These are phyloP conservation scores for Tuctoria greenei DNA, from an alignment of 176 grass and related monocot genomes.

Conservation along the genomic window DNA sequence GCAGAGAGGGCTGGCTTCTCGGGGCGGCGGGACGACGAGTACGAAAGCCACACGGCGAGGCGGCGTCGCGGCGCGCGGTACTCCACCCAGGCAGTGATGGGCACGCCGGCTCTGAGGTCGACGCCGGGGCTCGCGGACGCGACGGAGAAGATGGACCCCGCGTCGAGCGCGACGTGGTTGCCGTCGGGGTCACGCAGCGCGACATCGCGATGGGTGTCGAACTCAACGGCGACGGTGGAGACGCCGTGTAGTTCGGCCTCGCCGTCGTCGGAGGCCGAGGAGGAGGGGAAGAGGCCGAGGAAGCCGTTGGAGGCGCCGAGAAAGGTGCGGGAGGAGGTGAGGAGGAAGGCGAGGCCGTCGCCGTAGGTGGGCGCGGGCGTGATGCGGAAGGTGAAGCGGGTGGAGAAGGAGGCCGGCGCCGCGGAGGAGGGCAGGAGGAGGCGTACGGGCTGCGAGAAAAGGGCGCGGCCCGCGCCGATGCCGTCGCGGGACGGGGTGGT, in stretches of 20 bases:
- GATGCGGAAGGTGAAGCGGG: constrained; percentile 64
- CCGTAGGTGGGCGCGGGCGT: constrained; percentile 42
- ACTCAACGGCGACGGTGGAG: constrained; percentile 49
- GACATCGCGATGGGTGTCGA: constrained; percentile 51
- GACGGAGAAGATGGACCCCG: constrained; percentile 56
- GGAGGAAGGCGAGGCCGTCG: constrained; percentile 55
- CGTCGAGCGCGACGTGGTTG: constrained; percentile 66
- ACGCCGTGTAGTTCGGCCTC: constrained; percentile 34
- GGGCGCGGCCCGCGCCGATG: constrained; percentile 40
- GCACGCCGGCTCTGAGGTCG: constrained; percentile 49
- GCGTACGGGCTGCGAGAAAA: constrained; percentile 57
- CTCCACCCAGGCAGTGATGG: constrained; percentile 64
- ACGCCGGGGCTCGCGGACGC: constrained; percentile 39
- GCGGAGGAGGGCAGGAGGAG: constrained; percentile 38
- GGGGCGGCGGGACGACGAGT: constrained; percentile 41
- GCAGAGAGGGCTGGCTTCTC: constrained; percentile 44
- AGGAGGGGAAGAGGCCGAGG: constrained; percentile 53
- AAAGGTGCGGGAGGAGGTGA: constrained; percentile 54
- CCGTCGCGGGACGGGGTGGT: constrained; percentile 36
- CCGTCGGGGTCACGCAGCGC: constrained; percentile 54
- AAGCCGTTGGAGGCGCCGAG: constrained; percentile 48
- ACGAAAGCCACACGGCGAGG: constrained; percentile 54
- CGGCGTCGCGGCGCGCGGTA: constrained; percentile 35
- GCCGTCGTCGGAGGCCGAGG: constrained; percentile 35
- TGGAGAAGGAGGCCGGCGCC: constrained; percentile 51